Percentiles rank a stretch among this genome's conserved stretches.
Evolutionary conservation across 305 asterid species (phyloP).

Genomic region (Solanum chacoense): DNA sequence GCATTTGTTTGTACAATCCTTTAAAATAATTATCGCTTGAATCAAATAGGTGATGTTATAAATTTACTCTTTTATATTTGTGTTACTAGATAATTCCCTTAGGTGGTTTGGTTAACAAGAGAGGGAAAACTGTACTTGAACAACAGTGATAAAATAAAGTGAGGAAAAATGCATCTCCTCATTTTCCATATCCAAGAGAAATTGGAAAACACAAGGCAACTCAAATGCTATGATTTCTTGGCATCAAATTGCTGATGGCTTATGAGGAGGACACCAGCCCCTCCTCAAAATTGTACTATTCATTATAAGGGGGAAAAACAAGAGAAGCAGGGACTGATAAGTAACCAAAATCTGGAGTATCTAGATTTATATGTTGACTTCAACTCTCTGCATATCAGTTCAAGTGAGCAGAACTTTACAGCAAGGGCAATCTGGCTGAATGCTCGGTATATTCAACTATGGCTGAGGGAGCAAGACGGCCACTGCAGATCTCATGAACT

Average conservation of each 20-base stretch:
- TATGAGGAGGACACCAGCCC: background rate
- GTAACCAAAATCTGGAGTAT: background rate
- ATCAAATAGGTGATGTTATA: background rate
- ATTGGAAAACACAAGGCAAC: background rate
- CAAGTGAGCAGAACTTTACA: constrained; percentile 38
- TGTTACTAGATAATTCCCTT: background rate
- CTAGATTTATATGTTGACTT: background rate
- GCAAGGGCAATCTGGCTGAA: constrained; percentile 37
- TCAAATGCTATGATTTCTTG: background rate
- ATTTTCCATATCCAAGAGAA: background rate
- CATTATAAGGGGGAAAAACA: background rate
- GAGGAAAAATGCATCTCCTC: background rate
- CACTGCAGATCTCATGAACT: constrained; percentile 71
- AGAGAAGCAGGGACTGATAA: background rate
- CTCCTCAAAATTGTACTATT: background rate
- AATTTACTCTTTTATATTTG: background rate
- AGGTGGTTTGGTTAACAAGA: background rate
- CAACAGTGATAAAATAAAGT: background rate
- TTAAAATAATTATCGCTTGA: background rate
- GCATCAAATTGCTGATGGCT: background rate
- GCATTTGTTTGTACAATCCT: constrained; percentile 4
- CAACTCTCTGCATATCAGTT: constrained; percentile 15
- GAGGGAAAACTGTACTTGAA: background rate
- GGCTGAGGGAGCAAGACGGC: constrained; percentile 63
- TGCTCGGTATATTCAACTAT: constrained; percentile 55